phyloP scores from a whole-genome alignment of 371 early-diverging fungal species.

The Apophysomyces trapeziformis region DNA sequence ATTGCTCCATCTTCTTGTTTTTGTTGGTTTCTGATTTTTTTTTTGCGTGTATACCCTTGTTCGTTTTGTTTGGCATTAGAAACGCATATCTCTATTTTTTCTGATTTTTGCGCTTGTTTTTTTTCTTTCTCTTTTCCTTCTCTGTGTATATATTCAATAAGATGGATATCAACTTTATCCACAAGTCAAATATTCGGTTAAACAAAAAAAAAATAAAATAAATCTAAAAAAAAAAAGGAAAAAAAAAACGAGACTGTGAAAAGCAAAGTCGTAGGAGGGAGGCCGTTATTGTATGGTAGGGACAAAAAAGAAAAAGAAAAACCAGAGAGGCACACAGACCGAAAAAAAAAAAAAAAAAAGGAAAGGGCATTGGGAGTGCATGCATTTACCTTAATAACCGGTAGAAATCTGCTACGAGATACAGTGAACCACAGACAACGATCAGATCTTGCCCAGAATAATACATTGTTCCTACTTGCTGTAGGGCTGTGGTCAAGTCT shows the following conservation, averaged over 20 bases:
- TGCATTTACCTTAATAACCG: slow-evolving; percentile 28
- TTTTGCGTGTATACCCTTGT: no score
- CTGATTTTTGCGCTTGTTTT: no score
- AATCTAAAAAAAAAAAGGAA: background rate
- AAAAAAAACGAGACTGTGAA: background rate
- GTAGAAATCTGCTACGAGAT: slow-evolving; percentile 82
- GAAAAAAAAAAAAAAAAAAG: no score
- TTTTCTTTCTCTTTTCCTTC: background rate
- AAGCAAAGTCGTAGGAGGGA: background rate
- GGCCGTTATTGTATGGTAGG: background rate
- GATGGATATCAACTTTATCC: no score
- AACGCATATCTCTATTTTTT: no score
- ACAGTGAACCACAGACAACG: slow-evolving; percentile 85
- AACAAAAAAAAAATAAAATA: no score
- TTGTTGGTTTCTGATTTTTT: no score
- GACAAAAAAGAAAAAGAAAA: background rate
- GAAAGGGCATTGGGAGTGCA: background rate
- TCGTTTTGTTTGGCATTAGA: no score
- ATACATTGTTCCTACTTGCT: slow-evolving; percentile 13
- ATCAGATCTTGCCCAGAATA: slow-evolving; percentile 45
- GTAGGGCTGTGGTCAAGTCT: slow-evolving; percentile 30
- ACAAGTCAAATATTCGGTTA: no score
- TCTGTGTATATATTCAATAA: background rate
- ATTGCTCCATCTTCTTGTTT: no score
- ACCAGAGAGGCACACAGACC: background rate